Evolutionary conservation across 176 grass and related monocot species (phyloP).

Genomic region (Calamus simplicifolius): DNA sequence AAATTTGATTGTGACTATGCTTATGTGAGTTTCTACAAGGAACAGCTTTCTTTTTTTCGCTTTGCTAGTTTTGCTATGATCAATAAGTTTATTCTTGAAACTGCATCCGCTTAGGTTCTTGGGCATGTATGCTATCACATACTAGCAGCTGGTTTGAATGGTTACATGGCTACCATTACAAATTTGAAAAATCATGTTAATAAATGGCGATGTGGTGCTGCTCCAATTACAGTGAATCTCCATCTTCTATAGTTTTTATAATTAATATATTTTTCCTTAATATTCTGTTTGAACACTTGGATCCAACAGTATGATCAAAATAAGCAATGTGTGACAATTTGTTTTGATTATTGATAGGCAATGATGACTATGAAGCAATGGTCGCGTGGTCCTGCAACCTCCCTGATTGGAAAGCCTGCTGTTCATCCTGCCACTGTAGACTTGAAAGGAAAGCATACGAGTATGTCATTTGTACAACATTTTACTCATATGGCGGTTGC

Average conservation of each 20-base stretch:
- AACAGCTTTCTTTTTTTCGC: conserved; percentile 11
- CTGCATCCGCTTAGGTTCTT: conserved; percentile 58
- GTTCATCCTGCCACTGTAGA: conserved; percentile 81
- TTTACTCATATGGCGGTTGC: not conserved
- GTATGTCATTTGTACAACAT: conserved; percentile 39
- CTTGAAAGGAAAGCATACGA: conserved; percentile 93
- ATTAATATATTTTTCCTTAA: not conserved
- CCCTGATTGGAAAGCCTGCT: conserved; percentile 86
- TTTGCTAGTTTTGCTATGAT: not conserved
- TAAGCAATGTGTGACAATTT: not conserved
- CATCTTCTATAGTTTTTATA: not conserved
- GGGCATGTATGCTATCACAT: conserved; percentile 95
- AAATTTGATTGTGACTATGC: conserved; percentile 99
- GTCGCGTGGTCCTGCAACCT: conserved; percentile 57
- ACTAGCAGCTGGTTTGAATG: conserved; percentile 79
- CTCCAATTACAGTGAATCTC: conserved; percentile 88
- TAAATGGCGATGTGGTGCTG: conserved; percentile 92
- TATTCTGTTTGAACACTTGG: too few relatives aligned
- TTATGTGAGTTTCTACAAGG: conserved; percentile 44
- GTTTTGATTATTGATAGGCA: conserved; percentile 36
- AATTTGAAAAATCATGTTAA: conserved; percentile 90
- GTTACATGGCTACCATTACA: conserved; percentile 97
- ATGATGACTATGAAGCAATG: conserved; percentile 97
- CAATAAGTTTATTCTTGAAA: not conserved
- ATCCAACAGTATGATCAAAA: too few relatives aligned